Conservation (phyloP, 208 protist species). For the Leishmania lainsoni region DNA sequence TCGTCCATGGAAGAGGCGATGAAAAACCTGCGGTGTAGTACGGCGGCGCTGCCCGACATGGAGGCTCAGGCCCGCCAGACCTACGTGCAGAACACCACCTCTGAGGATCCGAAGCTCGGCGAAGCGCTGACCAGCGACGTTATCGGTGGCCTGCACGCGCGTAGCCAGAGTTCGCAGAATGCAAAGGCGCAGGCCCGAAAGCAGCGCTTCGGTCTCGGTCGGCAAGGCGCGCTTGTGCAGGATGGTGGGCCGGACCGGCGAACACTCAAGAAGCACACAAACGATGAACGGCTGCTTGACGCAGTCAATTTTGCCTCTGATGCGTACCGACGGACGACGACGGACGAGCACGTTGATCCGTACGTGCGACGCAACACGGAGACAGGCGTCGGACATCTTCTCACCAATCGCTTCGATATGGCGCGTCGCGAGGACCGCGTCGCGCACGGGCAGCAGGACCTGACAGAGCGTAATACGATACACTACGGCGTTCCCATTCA, state of each 20-base stretch:
- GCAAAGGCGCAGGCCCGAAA: slow-evolving; percentile 49
- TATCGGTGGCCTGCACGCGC: slow-evolving; percentile 39
- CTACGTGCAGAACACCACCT: slow-evolving; percentile 73
- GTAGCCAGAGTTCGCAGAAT: slow-evolving; percentile 19
- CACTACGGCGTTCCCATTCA: slow-evolving; percentile 82
- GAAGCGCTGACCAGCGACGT: slow-evolving; percentile 75
- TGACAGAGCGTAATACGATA: slow-evolving; percentile 76
- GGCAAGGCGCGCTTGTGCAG: slow-evolving; percentile 85
- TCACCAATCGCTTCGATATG: slow-evolving; percentile 85
- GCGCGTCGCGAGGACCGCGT: slow-evolving; percentile 75
- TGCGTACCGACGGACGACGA: slow-evolving; percentile 68
- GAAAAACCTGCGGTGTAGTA: slow-evolving; percentile 45
- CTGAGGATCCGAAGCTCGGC: slow-evolving; percentile 63
- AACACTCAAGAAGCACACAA: slow-evolving; percentile 66
- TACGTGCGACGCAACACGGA: slow-evolving; percentile 69
- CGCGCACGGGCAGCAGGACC: slow-evolving; percentile 61
- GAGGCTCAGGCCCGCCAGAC: slow-evolving; percentile 49
- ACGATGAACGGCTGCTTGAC: slow-evolving; percentile 88
- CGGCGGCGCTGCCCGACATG: slow-evolving; percentile 25
- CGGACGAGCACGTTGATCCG: slow-evolving; percentile 81
- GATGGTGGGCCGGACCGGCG: slow-evolving; percentile 86
- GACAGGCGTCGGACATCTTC: slow-evolving; percentile 76
- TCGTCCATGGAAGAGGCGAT: slow-evolving; percentile 85
- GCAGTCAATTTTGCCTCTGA: slow-evolving; percentile 61
- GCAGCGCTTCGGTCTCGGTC: slow-evolving; percentile 85